These are phyloP conservation scores for Aspergillus proliferans DNA, from an alignment of 2,329 filamentous ascomycete genomes.

Conservation along the genomic window DNA sequence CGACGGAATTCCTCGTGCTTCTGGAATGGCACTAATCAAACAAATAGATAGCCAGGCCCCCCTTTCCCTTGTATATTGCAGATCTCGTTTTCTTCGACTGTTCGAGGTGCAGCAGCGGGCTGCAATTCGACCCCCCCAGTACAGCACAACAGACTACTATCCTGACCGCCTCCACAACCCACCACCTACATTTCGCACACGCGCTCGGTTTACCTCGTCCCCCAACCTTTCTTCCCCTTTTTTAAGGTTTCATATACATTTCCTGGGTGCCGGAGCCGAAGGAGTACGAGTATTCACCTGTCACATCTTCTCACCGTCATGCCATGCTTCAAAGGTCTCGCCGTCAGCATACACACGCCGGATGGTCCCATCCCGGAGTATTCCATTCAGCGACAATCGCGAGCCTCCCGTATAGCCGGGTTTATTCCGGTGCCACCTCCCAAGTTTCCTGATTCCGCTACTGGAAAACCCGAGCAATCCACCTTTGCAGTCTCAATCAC, in stretches of 20 bases:
- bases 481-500: slow-evolving; percentile 99
- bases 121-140: background rate
- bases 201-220: slow-evolving; percentile 1
- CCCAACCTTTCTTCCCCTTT: slow-evolving; percentile 1
- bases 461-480: slow-evolving; percentile 78
- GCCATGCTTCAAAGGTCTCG: slow-evolving; percentile 99
- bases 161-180: slow-evolving; percentile 23
- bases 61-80: background rate
- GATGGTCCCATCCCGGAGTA: slow-evolving; percentile 79
- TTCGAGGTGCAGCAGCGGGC: background rate
- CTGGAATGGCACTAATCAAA: background rate
- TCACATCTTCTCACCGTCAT: slow-evolving; percentile 36
- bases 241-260: background rate
- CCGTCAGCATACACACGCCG: slow-evolving; percentile 88
- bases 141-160: slow-evolving; percentile 5
- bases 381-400: slow-evolving; percentile 89
- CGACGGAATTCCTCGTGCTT: background rate
- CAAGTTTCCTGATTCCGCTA: slow-evolving; percentile 62
- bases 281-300: background rate
- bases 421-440: slow-evolving; percentile 95
- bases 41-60: background rate
- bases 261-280: background rate
- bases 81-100: background rate
- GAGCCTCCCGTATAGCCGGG: slow-evolving; percentile 85
- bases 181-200: slow-evolving; percentile 10